Conservation (phyloP, 2,329 filamentous ascomycete genomes). For the Trichoderma sp. region DNA sequence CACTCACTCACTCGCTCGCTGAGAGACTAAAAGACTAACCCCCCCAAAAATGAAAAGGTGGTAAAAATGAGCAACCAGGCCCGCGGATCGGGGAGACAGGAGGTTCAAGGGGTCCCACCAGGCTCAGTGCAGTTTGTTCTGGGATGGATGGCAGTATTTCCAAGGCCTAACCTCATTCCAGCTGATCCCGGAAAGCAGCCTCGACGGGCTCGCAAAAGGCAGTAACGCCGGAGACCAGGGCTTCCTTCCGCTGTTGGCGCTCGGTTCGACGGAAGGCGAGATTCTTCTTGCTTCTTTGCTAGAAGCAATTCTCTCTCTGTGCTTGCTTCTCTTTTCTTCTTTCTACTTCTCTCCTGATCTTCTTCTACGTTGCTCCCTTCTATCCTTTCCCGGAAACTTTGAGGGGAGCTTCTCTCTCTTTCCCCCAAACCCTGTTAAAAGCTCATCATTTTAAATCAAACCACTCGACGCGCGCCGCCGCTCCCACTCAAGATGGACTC, state of each 20-base stretch:
- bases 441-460: neutral
- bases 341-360: neutral
- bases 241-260: neutral
- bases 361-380: neutral
- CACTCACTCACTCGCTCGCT: neutral
- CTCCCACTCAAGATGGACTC: neutral
- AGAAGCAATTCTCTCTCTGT: neutral
- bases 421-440: neutral
- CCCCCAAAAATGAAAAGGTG: neutral
- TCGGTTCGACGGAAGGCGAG: neutral
- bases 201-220: neutral
- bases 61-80: slow-evolving; percentile 6
- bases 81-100: slow-evolving; percentile 17
- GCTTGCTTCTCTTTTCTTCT: neutral
- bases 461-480: neutral
- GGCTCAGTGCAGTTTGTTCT: neutral
- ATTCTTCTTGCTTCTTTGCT: neutral
- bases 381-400: neutral
- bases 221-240: neutral
- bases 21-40: neutral
- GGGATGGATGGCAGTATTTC: neutral
- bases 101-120: slow-evolving; percentile 12
- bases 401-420: neutral
- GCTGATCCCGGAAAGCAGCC: neutral
- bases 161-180: slow-evolving; percentile 2